Evolutionary conservation across 2,329 filamentous ascomycete genomes (phyloP).

Genomic region (Fusarium sp.): DNA sequence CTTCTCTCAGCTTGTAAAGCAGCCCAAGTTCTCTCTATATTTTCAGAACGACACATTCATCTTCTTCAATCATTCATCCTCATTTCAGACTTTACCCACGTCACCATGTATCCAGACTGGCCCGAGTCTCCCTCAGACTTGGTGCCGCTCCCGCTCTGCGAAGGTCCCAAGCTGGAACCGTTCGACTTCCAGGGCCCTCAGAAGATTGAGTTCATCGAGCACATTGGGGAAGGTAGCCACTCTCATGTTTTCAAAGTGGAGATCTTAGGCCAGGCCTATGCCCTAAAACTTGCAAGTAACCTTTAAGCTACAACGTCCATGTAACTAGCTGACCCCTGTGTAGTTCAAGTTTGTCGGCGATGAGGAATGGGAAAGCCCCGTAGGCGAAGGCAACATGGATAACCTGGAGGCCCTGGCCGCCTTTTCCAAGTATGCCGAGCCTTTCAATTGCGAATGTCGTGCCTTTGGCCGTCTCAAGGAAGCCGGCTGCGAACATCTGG

Average conservation of each 20-base stretch:
- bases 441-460: background rate
- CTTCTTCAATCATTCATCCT: background rate
- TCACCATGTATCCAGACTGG: background rate
- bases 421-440: background rate
- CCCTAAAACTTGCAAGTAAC: background rate
- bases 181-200: slow-evolving; percentile 10
- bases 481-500: slow-evolving; percentile 1
- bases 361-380: background rate
- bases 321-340: background rate
- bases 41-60: background rate
- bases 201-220: slow-evolving; percentile 4
- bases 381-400: background rate
- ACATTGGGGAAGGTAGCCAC: slow-evolving; percentile 1
- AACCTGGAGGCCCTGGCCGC: background rate
- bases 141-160: slow-evolving; percentile 3
- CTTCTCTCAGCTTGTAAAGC: background rate
- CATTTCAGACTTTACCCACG: background rate
- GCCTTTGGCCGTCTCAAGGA: slow-evolving; percentile 8
- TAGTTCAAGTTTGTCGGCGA: slow-evolving; percentile 3
- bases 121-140: background rate
- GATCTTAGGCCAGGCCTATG: background rate
- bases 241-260: slow-evolving; percentile 5
- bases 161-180: slow-evolving; percentile 2
- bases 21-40: background rate
- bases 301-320: no score